A percentile compares a stretch with the other conserved stretches of the same genome.
Conservation (phyloP, 1,284 basidiomycete genomes). For the Anthracocystis walkeri region DNA sequence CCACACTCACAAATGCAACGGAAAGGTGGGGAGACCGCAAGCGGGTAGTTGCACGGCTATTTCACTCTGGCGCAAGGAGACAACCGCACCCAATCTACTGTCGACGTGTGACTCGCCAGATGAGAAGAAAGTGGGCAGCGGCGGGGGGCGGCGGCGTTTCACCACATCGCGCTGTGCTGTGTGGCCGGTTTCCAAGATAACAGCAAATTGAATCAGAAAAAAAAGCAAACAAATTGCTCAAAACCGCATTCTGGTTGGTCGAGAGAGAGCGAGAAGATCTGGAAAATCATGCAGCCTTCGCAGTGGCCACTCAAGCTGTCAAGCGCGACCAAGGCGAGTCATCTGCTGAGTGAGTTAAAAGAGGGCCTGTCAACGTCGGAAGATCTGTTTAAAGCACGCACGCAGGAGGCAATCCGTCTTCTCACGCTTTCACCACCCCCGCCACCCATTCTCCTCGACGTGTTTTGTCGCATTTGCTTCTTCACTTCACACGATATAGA, state of each 20-base stretch:
- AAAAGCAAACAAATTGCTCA: not conserved
- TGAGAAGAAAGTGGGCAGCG: no score
- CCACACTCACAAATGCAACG: not conserved
- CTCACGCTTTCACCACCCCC: not conserved
- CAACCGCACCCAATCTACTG: no score
- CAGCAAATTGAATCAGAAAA: not conserved
- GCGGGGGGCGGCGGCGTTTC: no score
- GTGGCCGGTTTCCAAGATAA: not conserved
- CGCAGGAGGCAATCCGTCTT: no score
- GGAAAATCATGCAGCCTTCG: not conserved
- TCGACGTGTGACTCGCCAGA: no score
- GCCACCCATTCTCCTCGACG: not conserved
- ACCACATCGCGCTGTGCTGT: no score
- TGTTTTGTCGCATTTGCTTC: not conserved
- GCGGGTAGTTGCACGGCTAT: not conserved
- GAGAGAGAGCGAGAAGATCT: slow-evolving; percentile 6
- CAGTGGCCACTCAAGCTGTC: not conserved
- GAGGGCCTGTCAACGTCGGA: slow-evolving; percentile 1
- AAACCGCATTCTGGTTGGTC: slow-evolving; percentile 6
- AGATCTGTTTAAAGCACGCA: slow-evolving; percentile 5
- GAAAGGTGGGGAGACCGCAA: not conserved
- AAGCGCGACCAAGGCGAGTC: not conserved
- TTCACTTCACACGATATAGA: not conserved
- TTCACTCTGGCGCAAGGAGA: no score
- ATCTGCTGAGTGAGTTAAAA: not conserved